Evolutionary conservation across 2,329 filamentous ascomycete genomes (phyloP).

Genomic region (Exophiala alcalophila): DNA sequence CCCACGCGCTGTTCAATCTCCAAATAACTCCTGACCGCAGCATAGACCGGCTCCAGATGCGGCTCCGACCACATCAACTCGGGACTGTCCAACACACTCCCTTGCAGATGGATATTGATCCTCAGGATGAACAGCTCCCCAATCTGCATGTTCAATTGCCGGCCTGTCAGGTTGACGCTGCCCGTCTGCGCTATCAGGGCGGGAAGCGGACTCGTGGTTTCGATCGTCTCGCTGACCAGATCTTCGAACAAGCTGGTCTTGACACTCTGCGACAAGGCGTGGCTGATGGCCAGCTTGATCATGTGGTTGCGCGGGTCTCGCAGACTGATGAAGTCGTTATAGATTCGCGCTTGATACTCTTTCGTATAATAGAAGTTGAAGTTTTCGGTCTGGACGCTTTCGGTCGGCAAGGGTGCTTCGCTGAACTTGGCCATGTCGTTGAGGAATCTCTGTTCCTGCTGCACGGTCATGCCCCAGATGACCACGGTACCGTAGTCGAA

Average conservation of each 20-base stretch:
- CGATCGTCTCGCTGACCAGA: constrained; percentile 87
- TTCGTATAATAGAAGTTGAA: constrained; percentile 99
- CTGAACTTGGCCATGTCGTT: constrained; percentile 95
- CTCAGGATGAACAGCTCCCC: constrained; percentile 96
- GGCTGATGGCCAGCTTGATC: constrained; percentile 95
- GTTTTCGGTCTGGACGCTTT: constrained; percentile 91
- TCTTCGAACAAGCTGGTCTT: constrained; percentile 98
- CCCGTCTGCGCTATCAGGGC: constrained; percentile 89
- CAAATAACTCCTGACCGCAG: constrained; percentile 89
- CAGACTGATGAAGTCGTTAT: constrained; percentile 97
- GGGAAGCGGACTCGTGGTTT: constrained; percentile 88
- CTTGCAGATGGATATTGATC: constrained; percentile 97
- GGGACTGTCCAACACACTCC: constrained; percentile 91
- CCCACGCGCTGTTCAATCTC: constrained; percentile 97
- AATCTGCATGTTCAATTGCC: constrained; percentile 98
- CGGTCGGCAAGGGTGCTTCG: constrained; percentile 78
- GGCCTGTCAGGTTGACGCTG: constrained; percentile 81
- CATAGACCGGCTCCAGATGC: constrained; percentile 92
- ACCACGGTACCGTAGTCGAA: constrained; percentile 98
- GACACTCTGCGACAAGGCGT: constrained; percentile 91
- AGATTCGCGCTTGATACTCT: constrained; percentile 96
- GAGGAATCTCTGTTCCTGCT: constrained; percentile 84
- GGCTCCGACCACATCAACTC: constrained; percentile 99
- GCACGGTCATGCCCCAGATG: constrained; percentile 95
- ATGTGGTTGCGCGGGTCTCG: constrained; percentile 95